These are phyloP conservation scores for Teunomyces tritomae DNA, from an alignment of 805 yeast species.

Conservation along the genomic window DNA sequence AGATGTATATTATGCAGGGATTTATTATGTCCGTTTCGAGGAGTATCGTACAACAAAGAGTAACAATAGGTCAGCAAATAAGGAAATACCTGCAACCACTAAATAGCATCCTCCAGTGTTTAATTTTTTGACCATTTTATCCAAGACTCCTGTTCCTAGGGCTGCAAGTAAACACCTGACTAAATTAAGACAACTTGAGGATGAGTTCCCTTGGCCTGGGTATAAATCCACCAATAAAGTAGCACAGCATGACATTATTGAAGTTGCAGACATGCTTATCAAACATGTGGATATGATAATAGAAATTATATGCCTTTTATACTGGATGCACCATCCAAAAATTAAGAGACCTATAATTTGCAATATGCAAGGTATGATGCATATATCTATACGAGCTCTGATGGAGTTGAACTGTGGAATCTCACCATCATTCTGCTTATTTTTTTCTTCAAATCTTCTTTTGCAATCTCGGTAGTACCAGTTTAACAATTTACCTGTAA, in stretches of 20 bases:
- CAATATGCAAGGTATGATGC: constrained; percentile 40
- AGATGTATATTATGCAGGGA: neutral
- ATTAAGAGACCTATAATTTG: constrained; percentile 43
- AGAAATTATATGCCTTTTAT: constrained; percentile 46
- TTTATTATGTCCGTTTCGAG: neutral
- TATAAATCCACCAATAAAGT: constrained; percentile 72
- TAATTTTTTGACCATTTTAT: constrained; percentile 55
- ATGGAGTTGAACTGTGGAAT: constrained; percentile 48
- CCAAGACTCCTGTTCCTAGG: constrained; percentile 61
- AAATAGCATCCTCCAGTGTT: constrained; percentile 75
- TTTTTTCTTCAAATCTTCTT: constrained; percentile 21
- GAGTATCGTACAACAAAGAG: neutral
- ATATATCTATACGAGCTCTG: constrained; percentile 48
- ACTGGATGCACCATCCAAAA: constrained; percentile 73
- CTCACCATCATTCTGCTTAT: constrained; percentile 8
- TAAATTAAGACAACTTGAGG: constrained; percentile 69
- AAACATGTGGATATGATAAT: constrained; percentile 58
- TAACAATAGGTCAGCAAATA: constrained; percentile 3
- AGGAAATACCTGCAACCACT: constrained; percentile 54
- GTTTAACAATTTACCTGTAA: constrained; percentile 58
- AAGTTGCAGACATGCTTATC: constrained; percentile 54
- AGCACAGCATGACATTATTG: constrained; percentile 53
- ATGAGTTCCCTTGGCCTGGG: constrained; percentile 68
- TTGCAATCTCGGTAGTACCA: constrained; percentile 39
- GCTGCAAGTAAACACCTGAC: constrained; percentile 72